phyloP scores from a whole-genome alignment of 2,329 filamentous ascomycete genomes.

The Neonectria neomacrospora region DNA sequence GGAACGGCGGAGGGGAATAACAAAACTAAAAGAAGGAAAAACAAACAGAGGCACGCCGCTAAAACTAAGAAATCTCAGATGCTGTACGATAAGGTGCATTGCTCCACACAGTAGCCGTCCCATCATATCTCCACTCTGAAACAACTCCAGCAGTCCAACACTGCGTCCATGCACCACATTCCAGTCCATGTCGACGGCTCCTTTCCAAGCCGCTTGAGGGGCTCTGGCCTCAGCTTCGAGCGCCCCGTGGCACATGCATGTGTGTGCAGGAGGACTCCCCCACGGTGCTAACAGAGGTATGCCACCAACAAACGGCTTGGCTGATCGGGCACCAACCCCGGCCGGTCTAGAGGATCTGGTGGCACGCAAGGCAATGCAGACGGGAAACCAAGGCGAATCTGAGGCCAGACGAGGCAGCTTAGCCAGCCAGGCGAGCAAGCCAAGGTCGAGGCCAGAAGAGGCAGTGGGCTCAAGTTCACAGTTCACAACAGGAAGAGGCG shows the following conservation, averaged over 20 bases:
- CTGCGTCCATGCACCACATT: conserved; percentile 4
- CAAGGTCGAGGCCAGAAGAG: neutral
- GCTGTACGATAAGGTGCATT: neutral
- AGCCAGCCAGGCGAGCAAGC: no score
- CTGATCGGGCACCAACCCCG: neutral
- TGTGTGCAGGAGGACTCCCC: neutral
- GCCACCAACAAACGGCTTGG: neutral
- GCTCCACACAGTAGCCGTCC: neutral
- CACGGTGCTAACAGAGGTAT: neutral
- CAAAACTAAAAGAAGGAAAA: neutral
- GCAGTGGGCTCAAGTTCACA: neutral
- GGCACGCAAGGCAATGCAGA: neutral
- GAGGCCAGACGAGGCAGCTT: neutral
- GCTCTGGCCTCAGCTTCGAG: neutral
- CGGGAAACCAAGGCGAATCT: neutral
- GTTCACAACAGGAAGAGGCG: neutral
- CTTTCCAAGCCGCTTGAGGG: conserved; percentile 11
- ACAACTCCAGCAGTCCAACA: neutral
- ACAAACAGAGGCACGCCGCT: neutral
- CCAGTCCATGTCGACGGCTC: conserved; percentile 13
- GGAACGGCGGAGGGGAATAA: neutral
- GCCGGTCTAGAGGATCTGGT: neutral
- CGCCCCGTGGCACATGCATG: neutral
- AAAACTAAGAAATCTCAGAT: conserved; percentile 1
- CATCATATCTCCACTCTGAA: conserved; percentile 1